phyloP scores from a whole-genome alignment of 2,329 filamentous ascomycete genomes.

The Pseudogymnoascus sp. region DNA sequence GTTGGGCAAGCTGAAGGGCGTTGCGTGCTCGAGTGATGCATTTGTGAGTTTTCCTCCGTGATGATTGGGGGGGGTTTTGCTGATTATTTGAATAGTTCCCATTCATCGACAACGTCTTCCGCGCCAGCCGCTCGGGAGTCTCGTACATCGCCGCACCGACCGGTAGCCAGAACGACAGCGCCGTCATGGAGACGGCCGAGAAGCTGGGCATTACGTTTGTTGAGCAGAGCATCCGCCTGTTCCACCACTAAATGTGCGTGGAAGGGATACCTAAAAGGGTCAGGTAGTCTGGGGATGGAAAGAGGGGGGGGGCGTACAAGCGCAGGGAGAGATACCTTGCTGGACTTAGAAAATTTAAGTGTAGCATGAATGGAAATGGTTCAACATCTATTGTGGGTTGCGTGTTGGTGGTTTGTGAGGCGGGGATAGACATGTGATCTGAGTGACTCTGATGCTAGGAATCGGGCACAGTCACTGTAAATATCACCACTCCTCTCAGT shows the following conservation, averaged over 20 bases:
- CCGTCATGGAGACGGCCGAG: slow-evolving; percentile 83
- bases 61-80: too few relatives aligned
- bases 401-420: not conserved
- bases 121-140: slow-evolving; percentile 77
- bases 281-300: not conserved
- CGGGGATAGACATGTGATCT: not conserved
- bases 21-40: slow-evolving; percentile 87
- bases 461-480: not conserved
- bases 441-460: not conserved
- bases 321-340: not conserved
- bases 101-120: slow-evolving; percentile 96
- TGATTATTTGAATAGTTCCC: slow-evolving; percentile 57
- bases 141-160: slow-evolving; percentile 94
- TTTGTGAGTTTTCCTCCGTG: slow-evolving; percentile 68
- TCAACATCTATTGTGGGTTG: not conserved
- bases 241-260: slow-evolving; percentile 68
- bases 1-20: slow-evolving; percentile 73
- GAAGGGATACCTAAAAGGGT: not conserved
- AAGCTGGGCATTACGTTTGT: slow-evolving; percentile 90
- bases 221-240: slow-evolving; percentile 87
- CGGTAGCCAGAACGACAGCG: slow-evolving; percentile 78
- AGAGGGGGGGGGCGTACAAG: not conserved
- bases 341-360: not conserved
- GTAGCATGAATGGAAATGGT: slow-evolving; percentile 3
- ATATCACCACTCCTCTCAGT: not conserved